These are phyloP conservation scores for Allium sativum DNA, from an alignment of 106 monocot species.

Conservation along the genomic window DNA sequence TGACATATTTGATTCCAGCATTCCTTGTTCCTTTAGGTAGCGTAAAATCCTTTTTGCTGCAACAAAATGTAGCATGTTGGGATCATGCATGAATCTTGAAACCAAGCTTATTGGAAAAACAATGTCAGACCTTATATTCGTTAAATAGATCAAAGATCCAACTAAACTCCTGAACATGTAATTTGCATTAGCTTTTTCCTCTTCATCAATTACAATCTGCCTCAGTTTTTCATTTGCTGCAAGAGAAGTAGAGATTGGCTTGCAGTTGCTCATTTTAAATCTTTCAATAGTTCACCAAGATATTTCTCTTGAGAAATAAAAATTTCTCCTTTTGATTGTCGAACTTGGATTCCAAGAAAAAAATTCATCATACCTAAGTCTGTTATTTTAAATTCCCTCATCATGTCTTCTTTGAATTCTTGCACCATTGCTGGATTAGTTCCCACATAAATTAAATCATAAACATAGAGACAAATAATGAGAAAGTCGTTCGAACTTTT, in stretches of 20 bases:
- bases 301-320: background rate
- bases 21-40: background rate
- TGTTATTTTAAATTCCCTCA: slow-evolving; percentile 1
- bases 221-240: background rate
- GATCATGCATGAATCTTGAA: background rate
- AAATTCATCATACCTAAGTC: background rate
- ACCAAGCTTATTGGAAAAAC: background rate
- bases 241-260: background rate
- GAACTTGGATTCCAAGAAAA: slow-evolving; percentile 6
- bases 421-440: background rate
- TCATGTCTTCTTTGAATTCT: background rate
- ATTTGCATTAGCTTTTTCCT: too few species aligned
- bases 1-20: background rate
- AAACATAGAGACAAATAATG: slow-evolving; percentile 4
- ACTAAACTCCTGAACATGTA: background rate
- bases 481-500: background rate
- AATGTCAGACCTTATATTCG: background rate
- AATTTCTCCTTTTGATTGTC: background rate
- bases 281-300: background rate
- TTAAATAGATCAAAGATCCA: background rate
- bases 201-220: background rate
- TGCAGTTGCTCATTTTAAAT: background rate
- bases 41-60: background rate
- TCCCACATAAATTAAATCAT: slow-evolving; percentile 7
- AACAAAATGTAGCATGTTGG: background rate